Percentiles rank a stretch among this genome's conserved stretches.
These are phyloP conservation scores for Mortierella sp. DNA, from an alignment of 371 early-diverging fungal genomes.

Conservation along the genomic window DNA sequence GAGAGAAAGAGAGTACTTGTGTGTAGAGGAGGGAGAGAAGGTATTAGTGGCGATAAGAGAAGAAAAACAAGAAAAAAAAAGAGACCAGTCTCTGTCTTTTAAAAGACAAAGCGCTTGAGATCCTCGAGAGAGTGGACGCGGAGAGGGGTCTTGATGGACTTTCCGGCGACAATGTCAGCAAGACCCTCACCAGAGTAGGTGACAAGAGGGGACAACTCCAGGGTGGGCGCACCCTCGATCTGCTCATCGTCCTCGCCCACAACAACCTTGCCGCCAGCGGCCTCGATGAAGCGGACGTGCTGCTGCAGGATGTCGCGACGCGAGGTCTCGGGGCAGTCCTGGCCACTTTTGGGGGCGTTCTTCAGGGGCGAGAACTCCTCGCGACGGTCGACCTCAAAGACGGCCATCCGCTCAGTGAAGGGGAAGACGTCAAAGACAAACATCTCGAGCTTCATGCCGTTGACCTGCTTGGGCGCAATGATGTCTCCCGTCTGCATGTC, in stretches of 20 bases:
- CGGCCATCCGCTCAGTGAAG: slow-evolving; percentile 86
- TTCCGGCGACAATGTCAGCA: slow-evolving; percentile 54
- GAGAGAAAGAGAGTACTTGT: not conserved
- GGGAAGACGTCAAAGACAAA: slow-evolving; percentile 93
- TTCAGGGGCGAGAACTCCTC: slow-evolving; percentile 99
- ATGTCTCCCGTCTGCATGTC: slow-evolving; percentile 83
- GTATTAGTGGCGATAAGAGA: slow-evolving; percentile 3
- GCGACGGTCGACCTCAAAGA: slow-evolving; percentile 90
- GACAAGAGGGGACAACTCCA: slow-evolving; percentile 94
- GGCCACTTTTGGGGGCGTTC: slow-evolving; percentile 92
- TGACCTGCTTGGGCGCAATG: slow-evolving; percentile 81
- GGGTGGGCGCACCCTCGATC: slow-evolving; percentile 56
- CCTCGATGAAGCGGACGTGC: slow-evolving; percentile 84
- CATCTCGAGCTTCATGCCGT: slow-evolving; percentile 97
- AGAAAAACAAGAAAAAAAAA: not conserved
- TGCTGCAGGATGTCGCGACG: slow-evolving; percentile 90
- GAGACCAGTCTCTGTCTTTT: not conserved
- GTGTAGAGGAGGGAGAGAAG: not conserved
- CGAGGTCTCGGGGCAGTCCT: slow-evolving; percentile 95
- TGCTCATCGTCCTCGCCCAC: slow-evolving; percentile 63
- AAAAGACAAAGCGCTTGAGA: slow-evolving; percentile 40
- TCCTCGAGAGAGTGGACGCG: slow-evolving; percentile 36
- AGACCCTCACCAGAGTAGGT: slow-evolving; percentile 95
- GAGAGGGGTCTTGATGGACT: slow-evolving; percentile 46
- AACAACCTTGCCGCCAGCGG: slow-evolving; percentile 86